Evolutionary conservation across 2,329 filamentous ascomycete genomes (phyloP), one percentile per base, ranked within the genome.

Genomic region (Acephala macrosclerotiorum): DNA sequence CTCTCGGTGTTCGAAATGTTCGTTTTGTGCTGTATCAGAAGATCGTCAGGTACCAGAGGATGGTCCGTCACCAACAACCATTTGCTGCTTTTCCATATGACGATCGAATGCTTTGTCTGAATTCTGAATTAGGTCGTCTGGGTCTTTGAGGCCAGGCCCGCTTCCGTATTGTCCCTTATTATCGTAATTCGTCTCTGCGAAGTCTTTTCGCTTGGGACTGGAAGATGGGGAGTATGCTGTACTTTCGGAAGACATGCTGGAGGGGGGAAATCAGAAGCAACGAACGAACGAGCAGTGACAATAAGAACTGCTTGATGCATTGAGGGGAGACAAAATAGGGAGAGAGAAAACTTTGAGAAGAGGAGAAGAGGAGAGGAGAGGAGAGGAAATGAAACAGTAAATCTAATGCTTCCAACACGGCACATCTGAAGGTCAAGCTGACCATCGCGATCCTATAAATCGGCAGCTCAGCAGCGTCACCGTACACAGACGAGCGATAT

Each of bases 61-160:
- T 16, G 67, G 67, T 25, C 66, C 68, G 20, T 60, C 35, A 29
- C 70, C 70, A 33, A 69, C 69, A 14, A 40, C 25, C 26, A 70
- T 49, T 29, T 61, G 49, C 12, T 58, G 62, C 60, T 69, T 71
- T 6, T 73, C 59, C 22, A 66, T 20, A 33, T 70, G 69, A 4
- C 63, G 22, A 18, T 49, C 38, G 57, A 66, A 70, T 40, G 59
- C 64, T 25, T 12, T 33, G 25, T 72, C 65, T 16, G 69, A 70
- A 22, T 67, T 67, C 40, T 70, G 68, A 29, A 72, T 71, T 3
- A 36, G 36, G 22, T 70, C 70, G 22, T 67, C 53, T 20, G 66
- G 66, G 38, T 71, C 66, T 57, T 56, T 63, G 9, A 72, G 60
- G 5, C 70, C 66, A 26, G 70, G 68, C 16, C 66, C 71, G 51